Evolutionary conservation across 1,139 yeast species (phyloP), one percentile per base, ranked within the genome.

Genomic region (Debaryomycetaceae sp.): DNA sequence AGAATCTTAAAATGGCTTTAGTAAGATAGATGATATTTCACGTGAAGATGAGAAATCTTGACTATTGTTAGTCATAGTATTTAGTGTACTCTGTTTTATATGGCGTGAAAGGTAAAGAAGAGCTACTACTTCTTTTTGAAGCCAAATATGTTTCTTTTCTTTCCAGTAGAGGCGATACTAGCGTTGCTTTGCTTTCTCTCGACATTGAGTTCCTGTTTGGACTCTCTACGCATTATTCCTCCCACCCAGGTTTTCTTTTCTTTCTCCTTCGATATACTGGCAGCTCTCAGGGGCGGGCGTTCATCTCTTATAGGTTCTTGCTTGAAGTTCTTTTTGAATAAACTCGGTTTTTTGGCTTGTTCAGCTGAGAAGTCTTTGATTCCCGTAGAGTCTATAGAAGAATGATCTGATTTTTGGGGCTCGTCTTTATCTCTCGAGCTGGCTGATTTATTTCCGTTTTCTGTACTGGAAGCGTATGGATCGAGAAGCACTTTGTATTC

Each of bases 181-280:
- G 34, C 15, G 24, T 6, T 15, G 31, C 31, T 32, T 14, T 30
- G n/a, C 19, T 43, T 43, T 31, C 44, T 33, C 30, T 47, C 52
- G 4, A 41, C 34, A 15, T 48, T 42, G 14, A 43, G 48, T 9
- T 45, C 55, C n/a, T 36, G 37, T 38, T 58, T 60, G 46, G 58
- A 59, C 35, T 68, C 73, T 40, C 65, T 51, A 38, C 70, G 52
- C 42, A 67, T 69, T 33, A 71, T 58, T 1, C 70, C 70, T 0
- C 70, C 72, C 5, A 68, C 70, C 75, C 75, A 70, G 7, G 70
- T 61, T 43, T 70, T 70, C 56, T 70, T 69, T 37, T 67, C 74
- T 18, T 39, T 39, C 8, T 39, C 41, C 19, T 28, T 39, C 6
- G 15, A 19, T 11, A 17, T 19, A 8, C 26, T 19, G 22, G 15